Evolutionary conservation across 768 basidiomycete species (phyloP), one percentile per base, ranked within the genome.

Genomic region (Brasilioporus rufonigricans): DNA sequence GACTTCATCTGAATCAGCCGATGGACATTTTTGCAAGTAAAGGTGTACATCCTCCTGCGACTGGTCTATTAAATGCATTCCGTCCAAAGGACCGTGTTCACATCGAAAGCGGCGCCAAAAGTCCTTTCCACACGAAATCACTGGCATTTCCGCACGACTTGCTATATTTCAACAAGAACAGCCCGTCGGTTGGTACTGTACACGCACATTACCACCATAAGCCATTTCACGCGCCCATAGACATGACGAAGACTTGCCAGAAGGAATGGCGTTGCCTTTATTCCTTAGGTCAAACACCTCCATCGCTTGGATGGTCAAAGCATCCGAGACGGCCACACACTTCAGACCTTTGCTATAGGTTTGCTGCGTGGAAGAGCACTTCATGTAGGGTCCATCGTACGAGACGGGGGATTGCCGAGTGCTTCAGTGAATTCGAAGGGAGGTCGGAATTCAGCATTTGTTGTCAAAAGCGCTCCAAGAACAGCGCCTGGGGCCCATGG

Each of bases 251-350:
- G 21, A 61, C 80, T 48, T 66, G 83, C 84, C 65, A 21, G 79
- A 71, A 51, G 79, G 75, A 46, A 89, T 58, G 1, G 82, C 80
- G 55, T 75, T 72, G 56, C 85, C 81, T 45, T 82, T 80, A 62
- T 79, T 82, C 88, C 89, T 93, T 16, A 91, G 58, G 57, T 93
- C 85, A 61, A 89, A 91, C 55, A 94, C 63, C 8, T 83, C 81
- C 23, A 80, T 80, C 0, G 92, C 91, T 68, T 74, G 65, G 6
- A 86, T 62, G 2, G 74, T 80, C 61, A 95, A 68, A 58, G 78
- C 71, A 23, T 80, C 82, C 0, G 89, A 87, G 3, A 84, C 77
- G 8, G 67, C 63, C 58, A 84, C 66, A 33, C 74, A 74, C 52
- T 77, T 66, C 52, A 86, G 68, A 3, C 85, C 87, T 44, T 76